Conservation (phyloP, 192 early-diverging fungal genomes). For the Podila horticola region DNA sequence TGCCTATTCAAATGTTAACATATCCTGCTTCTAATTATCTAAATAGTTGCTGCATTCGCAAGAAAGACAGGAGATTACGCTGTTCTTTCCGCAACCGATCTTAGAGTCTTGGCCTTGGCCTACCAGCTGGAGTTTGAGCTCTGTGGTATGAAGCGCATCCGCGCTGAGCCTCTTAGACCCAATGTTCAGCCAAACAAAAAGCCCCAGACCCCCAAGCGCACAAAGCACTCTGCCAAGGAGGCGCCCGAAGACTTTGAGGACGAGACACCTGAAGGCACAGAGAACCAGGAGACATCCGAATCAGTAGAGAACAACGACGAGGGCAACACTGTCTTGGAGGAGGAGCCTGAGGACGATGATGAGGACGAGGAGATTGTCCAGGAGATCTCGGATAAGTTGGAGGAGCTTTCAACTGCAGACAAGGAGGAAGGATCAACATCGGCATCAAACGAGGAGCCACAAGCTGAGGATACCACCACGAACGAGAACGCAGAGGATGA, state of each 20-base stretch:
- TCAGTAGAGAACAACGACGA: conserved; percentile 5
- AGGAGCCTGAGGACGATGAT: conserved; percentile 25
- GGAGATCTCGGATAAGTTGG: conserved; percentile 22
- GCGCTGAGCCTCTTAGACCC: conserved; percentile 72
- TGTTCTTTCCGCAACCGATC: conserved; percentile 81
- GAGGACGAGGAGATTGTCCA: conserved; percentile 37
- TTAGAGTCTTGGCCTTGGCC: conserved; percentile 90
- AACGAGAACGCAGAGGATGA: conserved; percentile 34
- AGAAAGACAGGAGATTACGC: conserved; percentile 93
- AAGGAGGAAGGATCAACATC: conserved; percentile 14
- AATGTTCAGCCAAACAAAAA: conserved; percentile 29
- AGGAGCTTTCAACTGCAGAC: conserved; percentile 31
- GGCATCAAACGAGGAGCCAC: neutral
- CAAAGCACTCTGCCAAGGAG: conserved; percentile 41
- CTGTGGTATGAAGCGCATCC: conserved; percentile 75
- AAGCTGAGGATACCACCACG: neutral
- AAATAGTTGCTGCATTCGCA: conserved; percentile 81
- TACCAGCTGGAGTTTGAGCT: conserved; percentile 86
- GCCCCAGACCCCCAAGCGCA: conserved; percentile 18
- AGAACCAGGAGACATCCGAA: conserved; percentile 2
- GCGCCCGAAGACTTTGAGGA: conserved; percentile 43
- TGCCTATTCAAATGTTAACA: conserved; percentile 15
- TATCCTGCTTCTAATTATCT: conserved; percentile 3
- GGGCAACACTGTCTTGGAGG: conserved; percentile 42
- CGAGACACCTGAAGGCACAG: neutral